Percentiles rank a stretch among this genome's conserved stretches.
Evolutionary conservation across 306 rosid species (phyloP).

Genomic region (Rosa lucieae): DNA sequence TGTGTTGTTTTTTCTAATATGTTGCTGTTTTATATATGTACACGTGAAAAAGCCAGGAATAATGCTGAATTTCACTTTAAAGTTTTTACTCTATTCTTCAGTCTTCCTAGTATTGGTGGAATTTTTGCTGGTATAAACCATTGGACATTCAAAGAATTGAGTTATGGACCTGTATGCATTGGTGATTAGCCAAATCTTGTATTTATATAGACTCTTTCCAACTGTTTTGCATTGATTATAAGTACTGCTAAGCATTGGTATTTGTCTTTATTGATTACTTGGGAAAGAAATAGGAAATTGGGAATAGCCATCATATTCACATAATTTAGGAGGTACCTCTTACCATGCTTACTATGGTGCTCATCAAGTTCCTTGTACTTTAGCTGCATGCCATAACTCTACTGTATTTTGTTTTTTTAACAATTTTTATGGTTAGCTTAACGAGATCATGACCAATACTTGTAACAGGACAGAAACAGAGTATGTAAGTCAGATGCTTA

Average conservation of each 20-base stretch:
- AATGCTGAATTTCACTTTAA: not conserved
- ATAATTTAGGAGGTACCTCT: not conserved
- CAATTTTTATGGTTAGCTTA: not conserved
- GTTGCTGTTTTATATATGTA: not conserved
- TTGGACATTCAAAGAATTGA: not conserved
- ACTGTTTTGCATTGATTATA: not conserved
- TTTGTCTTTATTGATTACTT: not conserved
- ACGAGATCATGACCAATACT: not conserved
- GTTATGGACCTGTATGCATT: not conserved
- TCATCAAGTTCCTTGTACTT: not conserved
- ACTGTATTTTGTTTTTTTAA: not conserved
- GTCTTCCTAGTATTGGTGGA: not conserved
- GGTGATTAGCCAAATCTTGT: not conserved
- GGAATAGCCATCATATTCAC: not conserved
- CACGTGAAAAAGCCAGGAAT: not conserved
- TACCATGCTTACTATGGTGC: not conserved
- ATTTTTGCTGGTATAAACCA: not conserved
- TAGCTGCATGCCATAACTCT: not conserved
- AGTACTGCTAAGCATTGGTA: not conserved
- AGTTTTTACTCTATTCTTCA: not conserved
- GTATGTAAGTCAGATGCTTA: conserved; percentile 94
- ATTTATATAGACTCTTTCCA: not conserved
- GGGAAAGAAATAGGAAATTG: not conserved
- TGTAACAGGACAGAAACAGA: conserved; percentile 85
- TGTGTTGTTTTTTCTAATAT: not conserved